These are phyloP conservation scores for Yamadazyma songkhlaensis DNA, from an alignment of 1,139 yeast genomes.

Conservation along the genomic window DNA sequence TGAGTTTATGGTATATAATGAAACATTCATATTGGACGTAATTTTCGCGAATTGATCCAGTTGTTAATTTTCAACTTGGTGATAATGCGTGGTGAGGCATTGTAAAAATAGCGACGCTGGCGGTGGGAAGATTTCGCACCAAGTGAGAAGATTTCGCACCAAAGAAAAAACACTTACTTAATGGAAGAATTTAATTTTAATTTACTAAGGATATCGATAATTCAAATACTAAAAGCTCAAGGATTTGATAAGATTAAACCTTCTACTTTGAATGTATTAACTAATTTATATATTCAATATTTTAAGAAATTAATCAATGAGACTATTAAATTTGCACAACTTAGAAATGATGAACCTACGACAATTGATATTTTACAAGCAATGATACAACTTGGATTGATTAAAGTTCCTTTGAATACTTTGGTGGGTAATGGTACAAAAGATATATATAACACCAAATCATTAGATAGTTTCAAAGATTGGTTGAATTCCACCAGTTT, in stretches of 20 bases:
- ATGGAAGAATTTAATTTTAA: conserved; percentile 53
- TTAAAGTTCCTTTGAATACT: conserved; percentile 17
- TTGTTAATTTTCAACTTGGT: background rate
- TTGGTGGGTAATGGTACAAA: conserved; percentile 3
- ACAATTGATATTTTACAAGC: conserved; percentile 63
- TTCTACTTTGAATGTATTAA: conserved; percentile 55
- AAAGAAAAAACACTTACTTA: conserved; percentile 38
- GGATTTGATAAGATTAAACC: conserved; percentile 75
- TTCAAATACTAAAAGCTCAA: conserved; percentile 63
- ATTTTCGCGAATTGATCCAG: conserved; percentile 1
- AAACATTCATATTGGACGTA: conserved; percentile 37
- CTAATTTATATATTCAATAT: conserved; percentile 61
- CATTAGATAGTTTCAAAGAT: conserved; percentile 33
- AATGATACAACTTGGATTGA: conserved; percentile 50
- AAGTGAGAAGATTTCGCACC: background rate
- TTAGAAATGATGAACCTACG: conserved; percentile 26
- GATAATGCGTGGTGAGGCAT: background rate
- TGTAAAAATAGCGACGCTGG: too few species aligned
- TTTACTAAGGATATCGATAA: conserved; percentile 59
- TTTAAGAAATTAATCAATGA: conserved; percentile 45
- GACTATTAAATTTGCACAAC: conserved; percentile 25
- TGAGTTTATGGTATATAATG: conserved; percentile 78
- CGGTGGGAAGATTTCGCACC: background rate
- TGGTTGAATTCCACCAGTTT: conserved; percentile 36
- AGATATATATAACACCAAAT: conserved; percentile 33